Evolutionary conservation across 108 stramenopile species (phyloP).

Genomic region (Pelagomonas calceolata): DNA sequence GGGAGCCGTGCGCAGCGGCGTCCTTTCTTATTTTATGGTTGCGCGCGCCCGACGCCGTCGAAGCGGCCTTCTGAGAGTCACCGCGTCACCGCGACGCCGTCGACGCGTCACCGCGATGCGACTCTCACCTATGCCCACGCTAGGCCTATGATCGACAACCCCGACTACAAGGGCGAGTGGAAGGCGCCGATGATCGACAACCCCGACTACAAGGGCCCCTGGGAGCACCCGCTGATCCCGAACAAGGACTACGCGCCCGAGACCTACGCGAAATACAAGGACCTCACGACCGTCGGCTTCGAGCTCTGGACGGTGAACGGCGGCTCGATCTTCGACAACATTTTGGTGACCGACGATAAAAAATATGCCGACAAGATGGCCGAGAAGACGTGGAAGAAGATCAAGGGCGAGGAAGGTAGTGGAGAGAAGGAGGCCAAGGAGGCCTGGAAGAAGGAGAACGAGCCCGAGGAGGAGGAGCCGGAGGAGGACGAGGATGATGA

Average conservation of each 20-base stretch:
- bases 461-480: constrained; percentile 51
- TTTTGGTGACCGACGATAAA: constrained; percentile 89
- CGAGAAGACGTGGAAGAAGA: constrained; percentile 86
- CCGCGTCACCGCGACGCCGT: background rate
- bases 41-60: no score
- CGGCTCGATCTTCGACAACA: constrained; percentile 98
- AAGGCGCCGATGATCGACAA: constrained; percentile 88
- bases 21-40: no score
- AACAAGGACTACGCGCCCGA: constrained; percentile 59
- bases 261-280: constrained; percentile 31
- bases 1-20: no score
- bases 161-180: constrained; percentile 62
- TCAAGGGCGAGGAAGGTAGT: constrained; percentile 79
- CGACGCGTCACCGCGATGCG: background rate
- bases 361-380: constrained; percentile 90
- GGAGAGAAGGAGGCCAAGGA: constrained; percentile 66
- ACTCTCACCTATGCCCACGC: constrained; percentile 23
- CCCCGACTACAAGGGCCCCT: constrained; percentile 91
- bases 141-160: constrained; percentile 31
- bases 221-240: constrained; percentile 84
- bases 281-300: constrained; percentile 93
- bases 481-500: constrained; percentile 33
- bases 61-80: no score
- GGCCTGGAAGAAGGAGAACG: constrained; percentile 68
- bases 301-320: constrained; percentile 98